Evolutionary conservation across 805 yeast species (phyloP), one percentile per base, ranked within the genome.

Genomic region (Sungouiozyma intestinalis): DNA sequence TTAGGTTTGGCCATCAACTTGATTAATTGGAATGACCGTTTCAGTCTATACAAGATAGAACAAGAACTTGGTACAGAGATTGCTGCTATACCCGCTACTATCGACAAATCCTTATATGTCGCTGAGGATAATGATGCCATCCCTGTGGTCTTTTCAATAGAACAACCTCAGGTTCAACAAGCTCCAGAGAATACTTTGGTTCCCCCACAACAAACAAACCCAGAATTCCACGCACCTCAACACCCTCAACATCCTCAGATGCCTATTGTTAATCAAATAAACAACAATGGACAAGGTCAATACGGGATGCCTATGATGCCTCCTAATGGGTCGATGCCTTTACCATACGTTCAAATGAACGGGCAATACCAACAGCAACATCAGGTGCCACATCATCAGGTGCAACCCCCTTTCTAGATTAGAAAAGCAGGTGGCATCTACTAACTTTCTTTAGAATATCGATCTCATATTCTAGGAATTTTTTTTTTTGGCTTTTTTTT

Each of bases 61-160:
- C 95, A 90, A 66, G 97, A 90, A 66, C 76, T 92, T 51, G 97
- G 97, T 31, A 90, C 97, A 16, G 97, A 92, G 61, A 92, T 92
- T 64, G 85, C 85, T 60, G 96, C 97, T 46, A 92, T 92, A 52
- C 98, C 98, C 33, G 80, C 86, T n/a, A 76, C 77, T 40, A 92
- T 92, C 55, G 97, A 92, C 67, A 81, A 78, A 64, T 73, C 81
- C 13, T 72, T 92, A 52, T 92, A 92, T 58, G 97, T 88, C 41
- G 90, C 88, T 37, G 83, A 81, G 44, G 80, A 85, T 58, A 48
- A 75, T 40, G 76, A 74, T 16, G 69, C 78, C 16, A 83, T 87
- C 44, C 97, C 97, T 55, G 78, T 79, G 60, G 95, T 95, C n/a
- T 82, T 85, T 72, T 84, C 84, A 54, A 74, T 83, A 45, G 82